Evolutionary conservation across 2,329 filamentous ascomycete species (phyloP), one percentile per base, ranked within the genome.

Genomic region (Colletotrichum sp.): DNA sequence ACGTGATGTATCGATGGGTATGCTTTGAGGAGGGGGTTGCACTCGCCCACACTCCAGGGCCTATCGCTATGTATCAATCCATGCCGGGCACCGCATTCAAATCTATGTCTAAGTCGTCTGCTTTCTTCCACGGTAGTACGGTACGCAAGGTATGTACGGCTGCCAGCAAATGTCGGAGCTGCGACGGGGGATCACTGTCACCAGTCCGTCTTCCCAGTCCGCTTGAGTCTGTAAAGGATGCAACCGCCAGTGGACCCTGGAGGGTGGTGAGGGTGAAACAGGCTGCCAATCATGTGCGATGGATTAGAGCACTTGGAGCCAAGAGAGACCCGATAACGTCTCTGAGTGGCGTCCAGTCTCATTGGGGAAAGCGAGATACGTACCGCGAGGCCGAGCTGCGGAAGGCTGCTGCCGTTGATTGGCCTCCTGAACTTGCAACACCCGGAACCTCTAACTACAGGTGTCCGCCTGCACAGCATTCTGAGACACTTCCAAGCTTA

Each of bases 221-320:
- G 39, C 39, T 49, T 49, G 39, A 49, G 39, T n/a, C 39, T 49
- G 18, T 49, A 49, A 49, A 55, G 66, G 66, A 57, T 70, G 59
- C 72, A 34, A 39, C 65, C 36, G 55, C 55, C 30, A 69, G n/a
- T 73, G 64, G 55, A 28, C 60, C 36, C 28, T 24, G 39, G 34
- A 34, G 57, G 60, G 59, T 44, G 62, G 66, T 52, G 36, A 26
- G 49, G 28, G 60, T 39, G 49, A 9, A 36, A 32, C 28, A 62
- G n/a, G 26, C 63, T 55, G 60, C 76, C 76, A 77, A 77, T 76
- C 76, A 76, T 72, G 44, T 72, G 64, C 30, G 44, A 39, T 21
- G 26, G 75, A 74, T 73, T 68, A 49, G 34, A 44, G 18, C 39
- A 73, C 57, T 63, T 49, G 18, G 26, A 69, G 71, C 15, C 55